Base-by-base conservation (phyloP, 805 yeast genomes). In the Pichia occidentalis region DNA sequence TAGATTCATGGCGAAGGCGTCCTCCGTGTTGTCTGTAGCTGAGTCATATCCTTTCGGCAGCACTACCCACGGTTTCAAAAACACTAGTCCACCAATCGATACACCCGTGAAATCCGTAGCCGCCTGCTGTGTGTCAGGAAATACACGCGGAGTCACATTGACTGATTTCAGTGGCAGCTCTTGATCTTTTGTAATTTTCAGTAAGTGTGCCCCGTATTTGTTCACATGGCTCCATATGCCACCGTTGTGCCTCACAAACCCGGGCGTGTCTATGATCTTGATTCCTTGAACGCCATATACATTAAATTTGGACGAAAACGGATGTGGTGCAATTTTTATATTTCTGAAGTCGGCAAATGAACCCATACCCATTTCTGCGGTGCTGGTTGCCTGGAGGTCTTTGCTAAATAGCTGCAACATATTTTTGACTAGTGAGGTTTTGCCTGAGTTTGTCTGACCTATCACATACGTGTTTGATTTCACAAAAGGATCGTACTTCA, bases 391-490 rank as follows among this genome's bases (percentile, higher is more conserved):
- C 24, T 24, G 22, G n/a, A 18, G 17, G 12, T 40, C 30, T 10
- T 36, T 18, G 11, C 17, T 20, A 41, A 29, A 33, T 22, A 10
- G 16, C 14, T 26, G 13, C 13, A 37, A 23, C 5, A 53, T 22
- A 4, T 34, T 7, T 17, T 43, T 39, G 7, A 48, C 39, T 12
- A 58, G 32, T 4, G 45, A 31, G 9, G 61, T 40, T 32, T 58
- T 58, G 14, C 63, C 63, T 1, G 56, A 31, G 32, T 58, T 57
- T 2, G 54, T 32, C 29, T 54, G 56, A 2, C 63, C 63, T 12
- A 58, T 44, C 3, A 57, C 44, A 39, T 47, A 58, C 17, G 43
- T 40, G n/a, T 36, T 29, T 13, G 32, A 29, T 2, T 21, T 9
- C 6, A 35, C 18, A 14, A 14, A 24, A 9, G 36, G 31, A 17